Base-by-base conservation (phyloP, 163 green algal species). In the Scenedesmus sp. region DNA sequence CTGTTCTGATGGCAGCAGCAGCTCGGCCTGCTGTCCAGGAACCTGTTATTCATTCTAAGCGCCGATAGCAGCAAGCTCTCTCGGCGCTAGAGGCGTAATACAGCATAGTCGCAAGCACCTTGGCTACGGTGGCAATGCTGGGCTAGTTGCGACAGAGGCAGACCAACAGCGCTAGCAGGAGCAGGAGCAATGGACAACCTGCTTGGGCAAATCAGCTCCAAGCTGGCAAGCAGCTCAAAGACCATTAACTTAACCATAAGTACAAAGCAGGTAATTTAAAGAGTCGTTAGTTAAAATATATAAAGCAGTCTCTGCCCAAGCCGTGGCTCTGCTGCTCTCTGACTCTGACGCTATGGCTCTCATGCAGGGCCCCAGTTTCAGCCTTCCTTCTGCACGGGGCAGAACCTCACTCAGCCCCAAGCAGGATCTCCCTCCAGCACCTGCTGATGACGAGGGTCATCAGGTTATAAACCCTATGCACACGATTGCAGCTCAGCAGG, bases 141-240 rank as follows among this genome's bases (percentile, higher is more conserved):
- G 30, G 65, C 30, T 76, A 40, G 30, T 30, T 40, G 65, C 65
- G 16, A 4, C 24, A 18, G 10, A 76, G 65, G 30, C 65, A 76
- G 65, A 24, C 30, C 7, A 40, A 76, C 65, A 76, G n/a, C n/a
- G n/a, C n/a, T n/a, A n/a, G 65, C 30, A 76, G 65, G 30, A 76
- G 30, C 30, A 76, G 30, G 30, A 76, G n/a, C 46, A 10, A 92
- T 92, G 88, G 88, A 92, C 43, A 88, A 88, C 80, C 37, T 92
- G 40, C 80, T 92, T 26, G 88, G 88, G 10, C 88, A 92, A 80
- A 92, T 92, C 44, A 88, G 65, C 88, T 82, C 24, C 20, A 92
- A 92, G 80, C 88, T 92, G n/a, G 72, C n/a, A 30, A 46, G 53
- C 42, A 92, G 56, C 15, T 26, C 87, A 26, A 87, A 83, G 56